Percentiles rank a stretch among this genome's conserved stretches.
Evolutionary conservation across 208 protist genomes (phyloP).

Genomic region (Naegleria fowleri): DNA sequence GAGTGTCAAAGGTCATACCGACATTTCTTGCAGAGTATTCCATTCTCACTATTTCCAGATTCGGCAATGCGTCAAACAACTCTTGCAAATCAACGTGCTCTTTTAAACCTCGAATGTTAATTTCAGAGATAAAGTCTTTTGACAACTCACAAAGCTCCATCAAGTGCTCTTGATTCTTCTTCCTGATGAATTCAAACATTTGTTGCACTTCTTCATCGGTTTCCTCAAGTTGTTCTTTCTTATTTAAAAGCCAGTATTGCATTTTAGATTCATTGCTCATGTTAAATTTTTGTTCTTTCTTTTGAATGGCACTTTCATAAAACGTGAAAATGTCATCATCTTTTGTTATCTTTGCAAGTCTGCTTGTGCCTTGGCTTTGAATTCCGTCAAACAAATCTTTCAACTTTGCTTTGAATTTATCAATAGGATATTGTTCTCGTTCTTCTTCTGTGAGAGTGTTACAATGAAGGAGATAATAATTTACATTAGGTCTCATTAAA

Average conservation of each 20-base stretch:
- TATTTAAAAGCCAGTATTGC: not conserved
- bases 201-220: not conserved
- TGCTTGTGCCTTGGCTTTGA: not conserved
- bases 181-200: not conserved
- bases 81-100: not conserved
- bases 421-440: not conserved
- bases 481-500: not conserved
- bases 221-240: not conserved
- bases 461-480: constrained; percentile 17
- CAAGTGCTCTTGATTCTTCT: not conserved
- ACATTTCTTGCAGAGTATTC: not conserved
- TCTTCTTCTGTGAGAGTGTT: not conserved
- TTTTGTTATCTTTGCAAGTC: not conserved
- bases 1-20: not conserved
- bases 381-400: constrained; percentile 11
- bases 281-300: not conserved
- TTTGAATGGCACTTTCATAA: constrained; percentile 15
- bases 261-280: not conserved
- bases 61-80: not conserved
- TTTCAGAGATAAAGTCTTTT: not conserved
- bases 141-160: not conserved
- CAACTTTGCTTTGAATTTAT: not conserved
- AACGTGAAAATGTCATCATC: constrained; percentile 24
- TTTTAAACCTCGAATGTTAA: not conserved
- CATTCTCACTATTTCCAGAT: not conserved